These are phyloP conservation scores for Avena atlantica DNA, from an alignment of 176 grass and related monocot genomes.

Conservation along the genomic window DNA sequence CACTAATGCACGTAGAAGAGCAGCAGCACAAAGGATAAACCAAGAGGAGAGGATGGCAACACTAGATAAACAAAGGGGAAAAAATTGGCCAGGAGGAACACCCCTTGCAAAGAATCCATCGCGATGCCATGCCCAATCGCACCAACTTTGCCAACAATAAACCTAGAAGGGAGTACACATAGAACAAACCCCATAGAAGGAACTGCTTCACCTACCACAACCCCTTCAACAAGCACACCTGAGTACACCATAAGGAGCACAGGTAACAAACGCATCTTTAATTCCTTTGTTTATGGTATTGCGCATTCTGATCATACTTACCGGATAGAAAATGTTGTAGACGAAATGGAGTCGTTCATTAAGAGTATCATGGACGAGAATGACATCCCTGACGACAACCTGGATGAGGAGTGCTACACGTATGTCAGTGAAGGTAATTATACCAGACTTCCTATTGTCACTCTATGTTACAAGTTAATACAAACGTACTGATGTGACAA, in stretches of 20 bases:
- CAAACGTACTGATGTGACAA: too few species aligned
- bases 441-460: too few species aligned
- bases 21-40: too few species aligned
- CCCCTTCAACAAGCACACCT: too few species aligned
- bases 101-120: too few species aligned
- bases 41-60: too few species aligned
- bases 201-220: too few species aligned
- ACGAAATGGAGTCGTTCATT: not conserved
- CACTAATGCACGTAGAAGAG: too few species aligned
- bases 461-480: too few species aligned
- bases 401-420: not conserved
- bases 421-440: not conserved
- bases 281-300: not conserved
- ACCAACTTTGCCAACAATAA: not conserved
- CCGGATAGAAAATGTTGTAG: not conserved
- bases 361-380: not conserved
- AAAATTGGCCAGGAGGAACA: too few species aligned
- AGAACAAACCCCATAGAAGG: not conserved
- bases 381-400: not conserved
- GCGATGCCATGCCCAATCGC: not conserved
- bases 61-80: too few species aligned
- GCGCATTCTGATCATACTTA: not conserved
- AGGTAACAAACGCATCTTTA: not conserved
- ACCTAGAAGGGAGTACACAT: not conserved
- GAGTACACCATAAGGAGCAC: not conserved